Evolutionary conservation across 2,329 filamentous ascomycete species (phyloP), one percentile per base, ranked within the genome.

Genomic region (Pseudogymnoascus sp.): DNA sequence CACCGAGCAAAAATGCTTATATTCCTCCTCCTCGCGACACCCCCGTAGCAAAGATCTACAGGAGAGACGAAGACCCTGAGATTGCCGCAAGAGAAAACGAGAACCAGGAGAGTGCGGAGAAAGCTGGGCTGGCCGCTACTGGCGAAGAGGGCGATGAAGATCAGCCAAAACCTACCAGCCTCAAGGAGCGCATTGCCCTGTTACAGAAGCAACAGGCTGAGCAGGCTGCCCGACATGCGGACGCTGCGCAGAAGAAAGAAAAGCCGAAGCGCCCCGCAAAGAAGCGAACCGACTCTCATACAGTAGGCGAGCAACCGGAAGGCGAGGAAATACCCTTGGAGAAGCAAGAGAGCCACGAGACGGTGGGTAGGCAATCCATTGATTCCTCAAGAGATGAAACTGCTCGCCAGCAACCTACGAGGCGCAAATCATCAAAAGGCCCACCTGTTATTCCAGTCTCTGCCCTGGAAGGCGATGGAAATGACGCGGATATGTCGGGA

Each of bases 171-270:
- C 91, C 92, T 25, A 89, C 91, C 62, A 97, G 90, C 68, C 75
- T 99, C 65, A 99, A 97, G 75, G 94, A 99, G 74, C 85, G 94
- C 65, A 97, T 99, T 76, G 94, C 94, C 29, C 79, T 96, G 60
- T 79, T 99, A 13, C 94, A 99, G 74, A 93, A 90, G 72, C 92
- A 97, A 73, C 94, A 99, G 74, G 79, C 90, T 72, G 94, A 97
- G 72, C 90, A 94, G 72, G 90, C 92, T 4, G 82, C 88, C 65
- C 82, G 92, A 60, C 89, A 93, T 74, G 89, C 89, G 6, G 90
- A 94, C 37, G 84, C 87, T 13, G 81, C 81, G 18, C 80, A 87
- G 62, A 95, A 89, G 77, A 93, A 95, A 73, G 91, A 95, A 69
- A 96, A 96, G 75, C 87, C 90, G 9, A 95, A 92, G 77, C 86